Conservation (phyloP, 2,329 filamentous ascomycete genomes). For the Pyrenochaeta sp. region DNA sequence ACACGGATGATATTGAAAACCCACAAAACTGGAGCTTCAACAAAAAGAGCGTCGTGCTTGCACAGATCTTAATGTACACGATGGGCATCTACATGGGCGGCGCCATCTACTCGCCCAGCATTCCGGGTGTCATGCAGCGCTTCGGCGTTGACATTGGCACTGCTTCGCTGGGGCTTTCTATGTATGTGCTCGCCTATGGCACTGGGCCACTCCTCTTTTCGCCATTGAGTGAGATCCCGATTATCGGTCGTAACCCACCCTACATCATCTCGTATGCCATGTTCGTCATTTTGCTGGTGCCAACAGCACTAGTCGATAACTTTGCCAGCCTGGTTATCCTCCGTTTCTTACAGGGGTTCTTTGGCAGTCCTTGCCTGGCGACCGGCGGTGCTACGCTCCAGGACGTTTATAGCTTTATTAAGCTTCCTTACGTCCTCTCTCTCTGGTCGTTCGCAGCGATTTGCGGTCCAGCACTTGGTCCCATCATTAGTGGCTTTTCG, state of each 20-base stretch:
- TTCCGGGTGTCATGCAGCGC: slow-evolving; percentile 58
- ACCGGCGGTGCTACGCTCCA: slow-evolving; percentile 50
- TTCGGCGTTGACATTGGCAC: slow-evolving; percentile 63
- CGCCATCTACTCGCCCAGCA: slow-evolving; percentile 59
- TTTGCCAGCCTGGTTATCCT: slow-evolving; percentile 70
- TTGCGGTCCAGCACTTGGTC: slow-evolving; percentile 70
- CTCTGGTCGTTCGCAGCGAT: slow-evolving; percentile 57
- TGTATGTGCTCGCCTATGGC: slow-evolving; percentile 70
- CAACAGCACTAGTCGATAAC: slow-evolving; percentile 69
- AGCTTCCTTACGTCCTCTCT: slow-evolving; percentile 55
- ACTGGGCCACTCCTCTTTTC: slow-evolving; percentile 72
- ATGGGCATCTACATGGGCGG: slow-evolving; percentile 66
- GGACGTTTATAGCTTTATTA: slow-evolving; percentile 52
- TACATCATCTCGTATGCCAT: slow-evolving; percentile 74
- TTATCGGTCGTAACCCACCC: slow-evolving; percentile 72
- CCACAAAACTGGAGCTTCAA: slow-evolving; percentile 51
- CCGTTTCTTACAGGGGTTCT: slow-evolving; percentile 52
- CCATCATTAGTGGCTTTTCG: slow-evolving; percentile 77
- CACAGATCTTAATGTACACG: slow-evolving; percentile 65
- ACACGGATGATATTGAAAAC: slow-evolving; percentile 50
- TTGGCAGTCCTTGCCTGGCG: slow-evolving; percentile 49
- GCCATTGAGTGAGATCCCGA: slow-evolving; percentile 72
- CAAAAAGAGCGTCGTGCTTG: slow-evolving; percentile 48
- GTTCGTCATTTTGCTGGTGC: slow-evolving; percentile 73
- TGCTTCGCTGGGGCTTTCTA: slow-evolving; percentile 66